A percentile compares a stretch with the other conserved stretches of the same genome.
Evolutionary conservation across 495 filamentous ascomycete species (phyloP).

Genomic region (Daldinia loculata): DNA sequence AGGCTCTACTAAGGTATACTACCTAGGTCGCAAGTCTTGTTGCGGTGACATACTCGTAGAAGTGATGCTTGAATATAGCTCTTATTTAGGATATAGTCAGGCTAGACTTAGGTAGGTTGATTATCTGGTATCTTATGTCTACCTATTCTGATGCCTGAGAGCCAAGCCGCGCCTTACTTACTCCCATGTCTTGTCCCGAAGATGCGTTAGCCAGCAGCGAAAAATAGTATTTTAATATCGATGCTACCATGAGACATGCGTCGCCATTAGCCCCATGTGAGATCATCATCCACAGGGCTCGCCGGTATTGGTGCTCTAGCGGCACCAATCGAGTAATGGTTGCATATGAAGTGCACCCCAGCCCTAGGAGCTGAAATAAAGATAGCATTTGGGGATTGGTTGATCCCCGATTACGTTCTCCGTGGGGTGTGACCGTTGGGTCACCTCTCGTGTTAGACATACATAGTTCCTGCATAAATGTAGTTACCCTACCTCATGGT

Average conservation of each 20-base stretch:
- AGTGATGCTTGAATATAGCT: too few relatives aligned
- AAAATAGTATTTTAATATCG: background rate
- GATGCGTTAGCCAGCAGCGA: background rate
- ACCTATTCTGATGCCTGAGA: background rate
- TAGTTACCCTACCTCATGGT: background rate
- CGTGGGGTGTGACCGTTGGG: slow-evolving; percentile 14
- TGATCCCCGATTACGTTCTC: slow-evolving; percentile 6
- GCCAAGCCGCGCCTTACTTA: background rate
- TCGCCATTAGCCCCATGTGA: background rate
- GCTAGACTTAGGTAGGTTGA: too few relatives aligned
- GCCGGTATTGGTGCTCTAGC: background rate
- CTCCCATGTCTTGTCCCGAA: background rate
- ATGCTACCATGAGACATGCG: background rate
- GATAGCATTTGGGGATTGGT: slow-evolving; percentile 14
- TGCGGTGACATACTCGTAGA: background rate
- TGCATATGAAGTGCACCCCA: background rate
- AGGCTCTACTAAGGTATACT: background rate
- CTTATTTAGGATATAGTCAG: too few relatives aligned
- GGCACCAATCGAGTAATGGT: slow-evolving; percentile 1
- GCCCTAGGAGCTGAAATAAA: slow-evolving; percentile 2
- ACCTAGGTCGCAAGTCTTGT: background rate
- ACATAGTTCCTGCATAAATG: slow-evolving; percentile 22
- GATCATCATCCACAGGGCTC: background rate
- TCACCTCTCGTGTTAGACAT: background rate
- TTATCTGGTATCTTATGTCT: too few relatives aligned